Evolutionary conservation across 2,329 filamentous ascomycete species (phyloP).

Genomic region (Didymella glomerata): DNA sequence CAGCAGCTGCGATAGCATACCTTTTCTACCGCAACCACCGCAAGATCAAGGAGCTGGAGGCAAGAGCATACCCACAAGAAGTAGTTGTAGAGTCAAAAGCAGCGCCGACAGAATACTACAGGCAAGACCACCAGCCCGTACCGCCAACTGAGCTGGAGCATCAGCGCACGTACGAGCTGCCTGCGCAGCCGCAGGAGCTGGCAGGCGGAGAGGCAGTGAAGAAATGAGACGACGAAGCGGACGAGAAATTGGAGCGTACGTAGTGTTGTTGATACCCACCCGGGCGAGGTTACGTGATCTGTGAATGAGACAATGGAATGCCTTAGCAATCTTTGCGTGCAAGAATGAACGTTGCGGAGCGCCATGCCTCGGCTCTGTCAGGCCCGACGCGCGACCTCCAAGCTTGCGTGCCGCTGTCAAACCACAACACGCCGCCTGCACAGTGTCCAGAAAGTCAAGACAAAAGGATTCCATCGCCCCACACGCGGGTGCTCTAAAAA

Average conservation of each 20-base stretch:
- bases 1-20: background rate
- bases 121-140: background rate
- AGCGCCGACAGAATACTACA: background rate
- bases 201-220: background rate
- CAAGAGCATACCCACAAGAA: background rate
- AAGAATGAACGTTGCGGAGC: slow-evolving; percentile 1
- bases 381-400: background rate
- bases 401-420: slow-evolving; percentile 15
- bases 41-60: background rate
- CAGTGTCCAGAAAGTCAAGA: background rate
- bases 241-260: background rate
- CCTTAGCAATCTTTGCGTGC: background rate
- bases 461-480: background rate
- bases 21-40: background rate
- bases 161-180: background rate
- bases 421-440: background rate
- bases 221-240: background rate
- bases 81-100: background rate
- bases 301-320: background rate
- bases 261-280: background rate
- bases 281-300: background rate
- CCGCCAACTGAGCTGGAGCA: background rate
- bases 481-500: background rate
- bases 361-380: slow-evolving; percentile 5
- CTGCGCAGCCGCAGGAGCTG: background rate